Evolutionary conservation across 1,284 basidiomycete species (phyloP).

Genomic region (Puccinia novopanici): DNA sequence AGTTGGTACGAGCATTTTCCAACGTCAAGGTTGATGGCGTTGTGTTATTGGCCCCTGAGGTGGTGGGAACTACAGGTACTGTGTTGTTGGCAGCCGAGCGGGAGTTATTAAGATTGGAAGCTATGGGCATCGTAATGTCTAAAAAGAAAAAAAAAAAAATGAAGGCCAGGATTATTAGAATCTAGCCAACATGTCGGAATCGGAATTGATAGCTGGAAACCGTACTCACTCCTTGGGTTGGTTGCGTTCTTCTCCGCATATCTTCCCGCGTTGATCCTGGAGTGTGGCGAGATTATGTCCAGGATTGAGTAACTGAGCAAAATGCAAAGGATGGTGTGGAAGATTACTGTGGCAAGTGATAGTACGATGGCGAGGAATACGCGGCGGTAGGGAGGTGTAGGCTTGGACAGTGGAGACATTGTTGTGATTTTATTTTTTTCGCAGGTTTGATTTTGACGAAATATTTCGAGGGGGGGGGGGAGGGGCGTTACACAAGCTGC

Average conservation of each 20-base stretch:
- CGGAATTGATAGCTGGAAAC: background rate
- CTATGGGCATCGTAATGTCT: background rate
- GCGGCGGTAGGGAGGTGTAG: slow-evolving; percentile 2
- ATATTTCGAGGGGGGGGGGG: background rate
- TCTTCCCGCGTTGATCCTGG: slow-evolving; percentile 25
- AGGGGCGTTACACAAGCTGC: too few species aligned
- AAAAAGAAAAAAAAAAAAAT: background rate
- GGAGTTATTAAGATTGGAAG: background rate
- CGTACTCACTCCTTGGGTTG: background rate
- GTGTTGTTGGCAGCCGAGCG: background rate
- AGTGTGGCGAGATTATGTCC: slow-evolving; percentile 37
- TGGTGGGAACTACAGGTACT: background rate
- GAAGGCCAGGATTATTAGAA: background rate
- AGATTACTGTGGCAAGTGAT: slow-evolving; percentile 24
- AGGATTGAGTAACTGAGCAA: slow-evolving; percentile 37
- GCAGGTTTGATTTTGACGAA: too few species aligned
- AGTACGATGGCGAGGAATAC: slow-evolving; percentile 5
- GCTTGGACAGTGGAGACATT: slow-evolving; percentile 20
- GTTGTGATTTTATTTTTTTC: background rate
- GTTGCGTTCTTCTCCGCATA: background rate
- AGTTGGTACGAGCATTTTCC: background rate
- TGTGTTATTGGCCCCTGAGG: background rate
- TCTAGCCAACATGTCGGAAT: background rate
- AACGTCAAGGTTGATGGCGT: slow-evolving; percentile 2
- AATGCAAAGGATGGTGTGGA: slow-evolving; percentile 31